These are phyloP conservation scores for Curvularia sp. DNA, from an alignment of 2,329 filamentous ascomycete species.

Conservation along the genomic window DNA sequence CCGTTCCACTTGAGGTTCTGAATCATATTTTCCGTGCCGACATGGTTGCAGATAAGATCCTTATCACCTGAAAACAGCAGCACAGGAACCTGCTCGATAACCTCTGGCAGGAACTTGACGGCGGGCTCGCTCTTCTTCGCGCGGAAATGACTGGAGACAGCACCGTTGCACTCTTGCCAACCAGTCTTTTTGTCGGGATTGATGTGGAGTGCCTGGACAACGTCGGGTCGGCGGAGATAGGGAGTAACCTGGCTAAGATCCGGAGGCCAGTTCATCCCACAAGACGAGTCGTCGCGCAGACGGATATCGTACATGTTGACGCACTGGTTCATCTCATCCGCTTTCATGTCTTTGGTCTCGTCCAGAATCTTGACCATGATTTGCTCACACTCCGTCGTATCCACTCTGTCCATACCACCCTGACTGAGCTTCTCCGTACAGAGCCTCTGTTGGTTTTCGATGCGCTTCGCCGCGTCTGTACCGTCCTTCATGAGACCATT, in stretches of 20 bases:
- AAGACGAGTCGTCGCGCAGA: slow-evolving; percentile 79
- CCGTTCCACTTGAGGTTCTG: slow-evolving; percentile 91
- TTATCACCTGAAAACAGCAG: slow-evolving; percentile 92
- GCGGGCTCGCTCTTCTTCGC: slow-evolving; percentile 75
- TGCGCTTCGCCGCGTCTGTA: slow-evolving; percentile 66
- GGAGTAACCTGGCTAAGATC: slow-evolving; percentile 80
- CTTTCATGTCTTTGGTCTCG: slow-evolving; percentile 65
- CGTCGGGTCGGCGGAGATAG: slow-evolving; percentile 84
- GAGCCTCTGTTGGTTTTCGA: slow-evolving; percentile 72
- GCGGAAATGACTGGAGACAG: slow-evolving; percentile 75
- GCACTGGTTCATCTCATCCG: slow-evolving; percentile 67
- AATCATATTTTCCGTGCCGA: slow-evolving; percentile 91
- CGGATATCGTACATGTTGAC: slow-evolving; percentile 98
- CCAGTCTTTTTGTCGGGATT: slow-evolving; percentile 81
- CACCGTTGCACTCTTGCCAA: slow-evolving; percentile 88
- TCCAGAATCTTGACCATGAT: slow-evolving; percentile 77
- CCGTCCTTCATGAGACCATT: slow-evolving; percentile 74
- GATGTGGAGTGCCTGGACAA: slow-evolving; percentile 81
- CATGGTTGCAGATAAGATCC: slow-evolving; percentile 95
- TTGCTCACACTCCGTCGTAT: slow-evolving; percentile 74
- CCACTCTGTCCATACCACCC: slow-evolving; percentile 67
- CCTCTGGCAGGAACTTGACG: slow-evolving; percentile 74
- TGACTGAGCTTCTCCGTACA: slow-evolving; percentile 71
- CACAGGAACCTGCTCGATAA: slow-evolving; percentile 79
- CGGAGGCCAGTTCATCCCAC: slow-evolving; percentile 98